Evolutionary conservation across 306 rosid genomes (phyloP).

Genomic region (Malus orientalis): DNA sequence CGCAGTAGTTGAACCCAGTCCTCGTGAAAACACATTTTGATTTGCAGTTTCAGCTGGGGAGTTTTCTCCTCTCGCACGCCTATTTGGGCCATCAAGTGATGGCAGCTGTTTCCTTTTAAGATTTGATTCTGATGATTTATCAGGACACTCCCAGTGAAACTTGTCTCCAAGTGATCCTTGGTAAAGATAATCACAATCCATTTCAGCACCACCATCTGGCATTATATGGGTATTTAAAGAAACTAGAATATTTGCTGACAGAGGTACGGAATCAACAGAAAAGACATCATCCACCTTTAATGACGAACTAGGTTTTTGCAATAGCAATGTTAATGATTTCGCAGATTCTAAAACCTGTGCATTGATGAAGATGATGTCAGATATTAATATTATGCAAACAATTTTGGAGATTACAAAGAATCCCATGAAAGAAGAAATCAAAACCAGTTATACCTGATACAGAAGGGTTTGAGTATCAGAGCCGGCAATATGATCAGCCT

Average conservation of each 20-base stretch:
- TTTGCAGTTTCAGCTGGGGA: conserved; percentile 48
- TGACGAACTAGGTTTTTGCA: conserved; percentile 57
- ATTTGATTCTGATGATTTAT: conserved; percentile 54
- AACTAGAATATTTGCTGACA: conserved; percentile 29
- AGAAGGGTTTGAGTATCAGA: conserved; percentile 43
- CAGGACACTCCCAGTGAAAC: conserved; percentile 95
- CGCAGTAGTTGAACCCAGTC: conserved; percentile 42
- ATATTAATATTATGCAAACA: conserved; percentile 24
- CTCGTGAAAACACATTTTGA: conserved; percentile 67
- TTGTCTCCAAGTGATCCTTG: conserved; percentile 62
- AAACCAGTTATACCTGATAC: conserved; percentile 44
- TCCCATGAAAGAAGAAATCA: not conserved
- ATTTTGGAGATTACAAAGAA: not conserved
- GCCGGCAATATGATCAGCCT: conserved; percentile 38
- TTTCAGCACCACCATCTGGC: conserved; percentile 46
- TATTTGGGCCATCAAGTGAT: conserved; percentile 52
- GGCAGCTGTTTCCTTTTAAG: conserved; percentile 54
- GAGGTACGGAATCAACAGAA: conserved; percentile 22
- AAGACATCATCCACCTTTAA: conserved; percentile 34
- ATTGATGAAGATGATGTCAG: conserved; percentile 23
- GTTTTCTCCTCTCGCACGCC: conserved; percentile 89
- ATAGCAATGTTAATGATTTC: conserved; percentile 47
- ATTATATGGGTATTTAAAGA: conserved; percentile 44
- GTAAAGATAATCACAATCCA: conserved; percentile 51
- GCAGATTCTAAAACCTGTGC: conserved; percentile 57